Base-by-base conservation (phyloP, 2,329 filamentous ascomycete species). In the Aspergillus costaricaensis region DNA sequence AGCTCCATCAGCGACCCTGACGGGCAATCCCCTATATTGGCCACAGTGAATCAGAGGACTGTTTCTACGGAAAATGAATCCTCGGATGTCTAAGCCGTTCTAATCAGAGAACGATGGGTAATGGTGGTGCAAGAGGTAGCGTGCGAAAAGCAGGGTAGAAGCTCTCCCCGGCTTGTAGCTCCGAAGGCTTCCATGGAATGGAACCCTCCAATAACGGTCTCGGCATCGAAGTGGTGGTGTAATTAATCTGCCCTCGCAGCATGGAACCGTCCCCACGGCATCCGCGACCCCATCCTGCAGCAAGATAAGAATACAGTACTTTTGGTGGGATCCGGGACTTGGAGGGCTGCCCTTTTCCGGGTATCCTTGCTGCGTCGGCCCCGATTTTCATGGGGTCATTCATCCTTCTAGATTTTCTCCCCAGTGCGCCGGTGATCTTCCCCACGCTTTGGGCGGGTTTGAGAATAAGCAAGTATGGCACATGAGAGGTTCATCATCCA, bases 171-270 rank as follows among this genome's bases (percentile, higher is more conserved):
- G 39, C 51, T 47, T 61, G 23, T 54, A 32, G 17, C 23, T 43
- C 51, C 48, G 51, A 44, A 38, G 12, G 38, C n/a, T 25, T 41
- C 55, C 52, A 58, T 41, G 57, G 61, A 57, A 64, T 58, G 44
- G 39, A 10, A 50, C 32, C 56, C 60, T 61, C 64, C 62, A 66
- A 66, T 66, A 17, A 52, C 56, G 25, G 50, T 48, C 64, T 64
- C 62, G 62, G 62, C 62, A 64, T 60, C 59, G 23, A 39, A 65
- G 56, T 64, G 62, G 55, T 62, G 62, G 62, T 64, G 63, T 64
- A 58, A 62, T 64, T 64, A 58, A 62, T 64, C 57, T 51, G 47
- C 38, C 49, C 38, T 59, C 49, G 52, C 54, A 47, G 57, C 39
- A 61, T 67, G 58, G 58, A 60, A 65, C 44, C 15, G 44, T 27